A percentile compares a stretch with the other conserved stretches of the same genome.
phyloP scores from a whole-genome alignment of 768 basidiomycete species.

The Postia placenta region DNA sequence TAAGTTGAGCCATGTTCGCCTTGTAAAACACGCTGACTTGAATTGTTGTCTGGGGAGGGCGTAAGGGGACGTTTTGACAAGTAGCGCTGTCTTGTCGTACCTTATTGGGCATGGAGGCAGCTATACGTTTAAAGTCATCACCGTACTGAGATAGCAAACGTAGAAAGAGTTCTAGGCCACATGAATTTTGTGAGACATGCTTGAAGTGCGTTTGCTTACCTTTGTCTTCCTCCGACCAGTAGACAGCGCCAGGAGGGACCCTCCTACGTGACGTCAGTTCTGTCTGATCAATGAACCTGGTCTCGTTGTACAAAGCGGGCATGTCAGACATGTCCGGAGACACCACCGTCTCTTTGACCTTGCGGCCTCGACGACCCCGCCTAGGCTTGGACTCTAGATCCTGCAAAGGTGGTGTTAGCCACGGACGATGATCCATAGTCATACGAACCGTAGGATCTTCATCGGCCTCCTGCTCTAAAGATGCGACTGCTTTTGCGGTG shows the following conservation, averaged over 20 bases:
- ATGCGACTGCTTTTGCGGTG: constrained; percentile 24
- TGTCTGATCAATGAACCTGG: constrained; percentile 20
- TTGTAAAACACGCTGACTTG: constrained; percentile 53
- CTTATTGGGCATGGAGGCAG: constrained; percentile 60
- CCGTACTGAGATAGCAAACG: constrained; percentile 56
- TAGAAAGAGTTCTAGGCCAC: constrained; percentile 41
- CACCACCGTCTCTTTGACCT: constrained; percentile 23
- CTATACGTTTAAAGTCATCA: constrained; percentile 63
- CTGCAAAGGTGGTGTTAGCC: constrained; percentile 13
- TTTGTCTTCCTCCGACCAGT: constrained; percentile 68
- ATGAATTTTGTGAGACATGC: neutral
- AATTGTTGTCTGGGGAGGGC: constrained; percentile 38
- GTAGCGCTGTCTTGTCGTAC: constrained; percentile 22
- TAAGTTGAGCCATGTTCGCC: constrained; percentile 34
- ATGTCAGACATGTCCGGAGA: constrained; percentile 20
- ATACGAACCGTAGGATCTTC: constrained; percentile 25
- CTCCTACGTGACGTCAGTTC: constrained; percentile 18
- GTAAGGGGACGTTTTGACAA: constrained; percentile 1
- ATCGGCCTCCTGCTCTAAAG: constrained; percentile 25
- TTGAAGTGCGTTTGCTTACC: constrained; percentile 30
- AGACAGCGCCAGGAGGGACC: constrained; percentile 27
- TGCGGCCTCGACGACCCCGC: constrained; percentile 24
- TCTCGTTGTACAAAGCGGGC: constrained; percentile 15
- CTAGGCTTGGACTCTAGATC: constrained; percentile 28
- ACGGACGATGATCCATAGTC: neutral